Percentiles rank a stretch among this genome's conserved stretches.
phyloP scores from a whole-genome alignment of 768 basidiomycete species.

The Leccinum fibrillosum region DNA sequence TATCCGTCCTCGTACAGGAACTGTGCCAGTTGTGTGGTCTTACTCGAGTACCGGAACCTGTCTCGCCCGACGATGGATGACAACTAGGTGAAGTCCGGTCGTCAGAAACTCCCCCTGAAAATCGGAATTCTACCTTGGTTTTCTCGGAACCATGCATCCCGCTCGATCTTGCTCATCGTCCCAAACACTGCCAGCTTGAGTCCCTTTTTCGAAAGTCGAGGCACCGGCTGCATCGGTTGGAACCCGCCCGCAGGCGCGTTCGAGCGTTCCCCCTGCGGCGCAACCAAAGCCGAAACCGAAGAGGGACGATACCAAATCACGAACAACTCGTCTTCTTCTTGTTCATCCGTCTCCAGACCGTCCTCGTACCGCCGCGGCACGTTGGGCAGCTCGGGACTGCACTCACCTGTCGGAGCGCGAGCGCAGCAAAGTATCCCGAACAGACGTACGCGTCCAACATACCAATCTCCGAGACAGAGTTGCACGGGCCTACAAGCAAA shows the following conservation, averaged over 20 bases:
- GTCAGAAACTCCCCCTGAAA: too few relatives aligned
- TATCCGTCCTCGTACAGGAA: too few relatives aligned
- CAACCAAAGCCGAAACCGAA: constrained; percentile 3
- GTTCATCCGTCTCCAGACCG: constrained; percentile 84
- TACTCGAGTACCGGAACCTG: too few relatives aligned
- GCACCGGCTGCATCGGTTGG: constrained; percentile 34
- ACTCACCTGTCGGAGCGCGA: constrained; percentile 57
- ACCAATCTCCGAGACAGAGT: constrained; percentile 62
- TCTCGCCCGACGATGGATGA: too few relatives aligned
- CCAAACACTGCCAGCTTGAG: constrained; percentile 63
- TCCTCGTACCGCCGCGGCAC: constrained; percentile 81
- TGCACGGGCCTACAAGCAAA: constrained; percentile 55
- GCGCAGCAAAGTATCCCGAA: constrained; percentile 84
- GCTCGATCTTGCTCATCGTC: constrained; percentile 79
- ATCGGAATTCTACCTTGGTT: too few relatives aligned
- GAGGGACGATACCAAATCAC: constrained; percentile 68
- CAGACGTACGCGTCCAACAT: constrained; percentile 75
- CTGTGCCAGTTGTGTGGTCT: too few relatives aligned
- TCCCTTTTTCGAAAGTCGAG: constrained; percentile 48
- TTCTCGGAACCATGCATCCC: constrained; percentile 73
- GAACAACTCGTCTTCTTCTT: constrained; percentile 85
- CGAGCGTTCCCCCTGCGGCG: constrained; percentile 1
- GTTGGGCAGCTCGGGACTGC: constrained; percentile 46
- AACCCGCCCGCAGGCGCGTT: constrained; percentile 20
- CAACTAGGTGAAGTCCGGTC: too few relatives aligned